Evolutionary conservation across 345 rosid species (phyloP).

Genomic region (Pelargonium nanum): DNA sequence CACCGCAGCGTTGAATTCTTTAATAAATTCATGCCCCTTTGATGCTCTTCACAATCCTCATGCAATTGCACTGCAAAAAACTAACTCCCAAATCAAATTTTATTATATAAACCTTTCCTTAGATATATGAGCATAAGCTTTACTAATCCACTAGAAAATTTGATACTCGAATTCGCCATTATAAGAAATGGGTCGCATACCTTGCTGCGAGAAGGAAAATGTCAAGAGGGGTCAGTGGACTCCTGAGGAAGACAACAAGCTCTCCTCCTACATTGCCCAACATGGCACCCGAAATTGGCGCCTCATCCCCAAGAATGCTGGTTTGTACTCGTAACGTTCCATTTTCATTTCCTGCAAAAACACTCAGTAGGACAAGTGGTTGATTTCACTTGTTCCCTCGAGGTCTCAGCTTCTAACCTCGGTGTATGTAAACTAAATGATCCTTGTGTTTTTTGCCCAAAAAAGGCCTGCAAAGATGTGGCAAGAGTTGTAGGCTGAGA

Average conservation of each 20-base stretch:
- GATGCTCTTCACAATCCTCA: conserved; percentile 23
- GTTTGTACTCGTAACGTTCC: conserved; percentile 23
- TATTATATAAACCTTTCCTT: background rate
- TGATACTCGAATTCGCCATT: too few species aligned
- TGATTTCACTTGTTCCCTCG: too few species aligned
- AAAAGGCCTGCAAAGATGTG: conserved; percentile 79
- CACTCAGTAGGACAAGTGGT: too few species aligned
- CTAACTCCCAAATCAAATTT: conserved; percentile 2
- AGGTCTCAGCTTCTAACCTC: too few species aligned
- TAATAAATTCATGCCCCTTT: conserved; percentile 74
- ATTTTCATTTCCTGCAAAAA: too few species aligned
- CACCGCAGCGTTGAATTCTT: conserved; percentile 92
- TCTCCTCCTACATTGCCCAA: conserved; percentile 81
- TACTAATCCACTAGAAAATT: background rate
- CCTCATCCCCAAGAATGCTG: conserved; percentile 91
- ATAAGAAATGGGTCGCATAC: conserved; percentile 65
- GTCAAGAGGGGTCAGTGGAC: conserved; percentile 99
- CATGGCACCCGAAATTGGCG: conserved; percentile 95
- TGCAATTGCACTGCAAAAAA: conserved; percentile 2
- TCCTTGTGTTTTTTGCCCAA: background rate
- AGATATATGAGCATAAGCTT: background rate
- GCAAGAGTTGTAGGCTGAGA: conserved; percentile 82
- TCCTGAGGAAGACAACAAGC: conserved; percentile 93
- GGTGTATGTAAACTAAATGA: too few species aligned
- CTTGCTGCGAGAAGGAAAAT: conserved; percentile 88